Conservation (phyloP, 2,329 filamentous ascomycete genomes). For the Fusarium sp. region DNA sequence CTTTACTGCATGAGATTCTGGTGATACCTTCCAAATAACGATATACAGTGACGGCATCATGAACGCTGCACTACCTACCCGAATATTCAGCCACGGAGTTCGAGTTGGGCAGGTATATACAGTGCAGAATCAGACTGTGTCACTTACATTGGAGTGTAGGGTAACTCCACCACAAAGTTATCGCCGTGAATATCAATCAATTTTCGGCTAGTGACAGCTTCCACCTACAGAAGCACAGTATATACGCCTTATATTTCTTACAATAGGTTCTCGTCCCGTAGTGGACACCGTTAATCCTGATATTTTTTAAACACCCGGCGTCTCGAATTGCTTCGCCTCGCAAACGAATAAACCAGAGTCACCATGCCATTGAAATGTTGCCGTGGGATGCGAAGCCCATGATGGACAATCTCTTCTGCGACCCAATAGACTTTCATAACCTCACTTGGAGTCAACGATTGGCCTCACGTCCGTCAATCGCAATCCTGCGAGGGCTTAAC, state of each 20-base stretch:
- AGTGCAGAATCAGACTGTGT: conserved; percentile 8
- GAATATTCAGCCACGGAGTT: not conserved
- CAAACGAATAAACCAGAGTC: conserved; percentile 3
- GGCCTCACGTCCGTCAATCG: conserved; percentile 47
- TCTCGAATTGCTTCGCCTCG: conserved; percentile 14
- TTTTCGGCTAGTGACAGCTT: conserved; percentile 10
- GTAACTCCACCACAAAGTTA: conserved; percentile 6
- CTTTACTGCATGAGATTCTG: not conserved
- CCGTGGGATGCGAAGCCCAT: conserved; percentile 15
- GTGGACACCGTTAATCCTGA: not conserved
- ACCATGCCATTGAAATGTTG: conserved; percentile 4
- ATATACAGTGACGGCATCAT: conserved; percentile 5
- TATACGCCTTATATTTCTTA: conserved; percentile 9
- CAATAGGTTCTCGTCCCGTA: not conserved
- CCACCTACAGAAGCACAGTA: not conserved
- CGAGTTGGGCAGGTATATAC: not conserved
- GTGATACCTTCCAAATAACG: conserved; percentile 12
- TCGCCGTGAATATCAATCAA: not conserved
- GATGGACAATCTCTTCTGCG: conserved; percentile 40
- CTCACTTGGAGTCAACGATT: conserved; percentile 40
- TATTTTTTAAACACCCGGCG: not conserved
- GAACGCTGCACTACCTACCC: not conserved
- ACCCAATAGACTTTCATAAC: conserved; percentile 43
- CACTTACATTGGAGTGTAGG: conserved; percentile 6
- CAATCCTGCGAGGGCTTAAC: conserved; percentile 43